phyloP scores from a whole-genome alignment of 208 protist genomes.

The Phytomonas sp. region DNA sequence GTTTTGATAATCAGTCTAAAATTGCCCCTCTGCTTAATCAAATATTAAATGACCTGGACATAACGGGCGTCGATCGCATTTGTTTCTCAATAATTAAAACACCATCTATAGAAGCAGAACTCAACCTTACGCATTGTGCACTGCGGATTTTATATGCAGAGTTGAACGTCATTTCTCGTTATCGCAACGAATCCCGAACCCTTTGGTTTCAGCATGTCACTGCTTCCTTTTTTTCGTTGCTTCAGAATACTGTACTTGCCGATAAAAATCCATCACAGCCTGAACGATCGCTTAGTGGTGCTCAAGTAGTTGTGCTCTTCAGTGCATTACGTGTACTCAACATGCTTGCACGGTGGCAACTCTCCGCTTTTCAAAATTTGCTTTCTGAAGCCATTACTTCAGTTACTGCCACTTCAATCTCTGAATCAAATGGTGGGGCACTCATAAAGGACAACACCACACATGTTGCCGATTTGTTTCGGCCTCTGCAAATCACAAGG shows the following conservation, averaged over 20 bases:
- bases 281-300: slow-evolving; percentile 21
- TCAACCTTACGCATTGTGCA: slow-evolving; percentile 51
- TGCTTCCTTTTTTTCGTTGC: slow-evolving; percentile 51
- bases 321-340: slow-evolving; percentile 61
- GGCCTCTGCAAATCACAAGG: slow-evolving; percentile 35
- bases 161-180: slow-evolving; percentile 31
- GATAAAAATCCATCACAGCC: slow-evolving; percentile 21
- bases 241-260: slow-evolving; percentile 68
- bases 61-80: slow-evolving; percentile 44
- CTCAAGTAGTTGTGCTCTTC: slow-evolving; percentile 52
- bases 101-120: slow-evolving; percentile 34
- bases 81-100: slow-evolving; percentile 51
- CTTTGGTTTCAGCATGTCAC: slow-evolving; percentile 43
- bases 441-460: background rate
- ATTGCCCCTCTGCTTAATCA: slow-evolving; percentile 43
- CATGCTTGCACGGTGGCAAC: slow-evolving; percentile 66
- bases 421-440: background rate
- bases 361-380: slow-evolving; percentile 55
- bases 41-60: slow-evolving; percentile 54
- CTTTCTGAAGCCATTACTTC: slow-evolving; percentile 27
- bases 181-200: slow-evolving; percentile 35
- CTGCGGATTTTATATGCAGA: slow-evolving; percentile 43
- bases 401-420: slow-evolving; percentile 10
- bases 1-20: slow-evolving; percentile 25
- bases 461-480: slow-evolving; percentile 1